These are phyloP conservation scores for Kurtzmaniella cleridarum DNA, from an alignment of 805 yeast species.

Conservation along the genomic window DNA sequence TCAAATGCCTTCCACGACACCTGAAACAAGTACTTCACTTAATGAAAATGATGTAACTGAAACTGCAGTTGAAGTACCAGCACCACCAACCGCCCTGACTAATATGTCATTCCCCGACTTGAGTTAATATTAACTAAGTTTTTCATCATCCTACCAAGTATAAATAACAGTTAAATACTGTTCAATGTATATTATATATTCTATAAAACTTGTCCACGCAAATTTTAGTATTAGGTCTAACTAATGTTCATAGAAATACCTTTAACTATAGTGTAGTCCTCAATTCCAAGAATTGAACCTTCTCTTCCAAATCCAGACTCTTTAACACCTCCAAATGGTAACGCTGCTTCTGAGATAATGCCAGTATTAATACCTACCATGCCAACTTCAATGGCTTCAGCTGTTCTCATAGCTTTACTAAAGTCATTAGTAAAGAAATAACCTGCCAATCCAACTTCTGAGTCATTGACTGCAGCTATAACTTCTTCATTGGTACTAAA, in stretches of 20 bases:
- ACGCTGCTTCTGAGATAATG: constrained; percentile 55
- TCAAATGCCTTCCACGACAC: too few relatives aligned
- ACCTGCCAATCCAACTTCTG: constrained; percentile 73
- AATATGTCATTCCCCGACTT: too few relatives aligned
- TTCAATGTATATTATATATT: not conserved
- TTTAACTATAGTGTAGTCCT: constrained; percentile 56
- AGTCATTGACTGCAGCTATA: constrained; percentile 54
- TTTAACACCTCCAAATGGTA: constrained; percentile 60
- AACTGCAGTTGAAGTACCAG: too few relatives aligned
- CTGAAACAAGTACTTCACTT: too few relatives aligned
- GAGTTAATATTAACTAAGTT: too few relatives aligned
- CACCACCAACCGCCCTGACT: too few relatives aligned
- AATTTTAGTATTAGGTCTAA: not conserved
- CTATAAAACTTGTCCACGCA: not conserved
- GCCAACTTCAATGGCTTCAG: constrained; percentile 67
- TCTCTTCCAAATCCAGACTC: constrained; percentile 70
- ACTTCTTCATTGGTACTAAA: constrained; percentile 65
- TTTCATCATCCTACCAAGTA: too few relatives aligned
- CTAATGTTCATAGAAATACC: constrained; percentile 44
- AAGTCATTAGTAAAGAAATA: constrained; percentile 61
- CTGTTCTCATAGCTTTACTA: constrained; percentile 50
- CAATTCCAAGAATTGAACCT: constrained; percentile 58
- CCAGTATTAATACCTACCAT: constrained; percentile 85
- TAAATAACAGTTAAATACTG: too few relatives aligned
- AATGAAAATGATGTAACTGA: too few relatives aligned